Conservation (phyloP, 306 rosid species). For the Trifolium pratense region DNA sequence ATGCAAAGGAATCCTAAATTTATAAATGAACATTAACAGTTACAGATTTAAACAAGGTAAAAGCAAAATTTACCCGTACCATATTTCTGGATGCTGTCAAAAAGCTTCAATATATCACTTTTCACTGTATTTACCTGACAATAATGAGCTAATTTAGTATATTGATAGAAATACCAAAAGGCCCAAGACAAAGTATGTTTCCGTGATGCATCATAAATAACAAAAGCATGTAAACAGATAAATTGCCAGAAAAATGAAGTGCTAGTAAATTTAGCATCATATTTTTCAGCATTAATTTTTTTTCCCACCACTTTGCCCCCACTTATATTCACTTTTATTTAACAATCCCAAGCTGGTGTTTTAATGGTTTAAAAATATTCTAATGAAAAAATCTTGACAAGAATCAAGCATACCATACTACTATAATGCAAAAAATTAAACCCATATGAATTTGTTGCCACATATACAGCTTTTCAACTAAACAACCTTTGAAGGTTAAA, state of each 20-base stretch:
- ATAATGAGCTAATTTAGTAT: conserved; percentile 43
- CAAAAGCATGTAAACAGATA: conserved; percentile 22
- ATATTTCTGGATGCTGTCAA: conserved; percentile 90
- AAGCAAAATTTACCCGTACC: conserved; percentile 59
- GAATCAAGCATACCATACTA: not conserved
- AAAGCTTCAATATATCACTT: conserved; percentile 88
- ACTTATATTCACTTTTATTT: conserved; percentile 23
- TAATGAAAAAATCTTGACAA: conserved; percentile 7
- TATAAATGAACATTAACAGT: not conserved
- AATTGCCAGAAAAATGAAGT: not conserved
- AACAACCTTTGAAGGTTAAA: conserved; percentile 3
- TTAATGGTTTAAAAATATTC: conserved; percentile 14
- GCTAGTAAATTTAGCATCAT: not conserved
- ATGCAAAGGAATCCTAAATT: not conserved
- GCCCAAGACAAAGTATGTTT: not conserved
- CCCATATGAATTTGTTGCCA: conserved; percentile 16
- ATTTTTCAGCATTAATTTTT: conserved; percentile 8
- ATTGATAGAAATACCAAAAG: conserved; percentile 23
- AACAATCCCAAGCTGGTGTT: not conserved
- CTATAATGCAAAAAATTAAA: conserved; percentile 23
- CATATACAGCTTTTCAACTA: conserved; percentile 4
- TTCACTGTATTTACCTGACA: conserved; percentile 77
- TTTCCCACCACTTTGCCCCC: conserved; percentile 18
- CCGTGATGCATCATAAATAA: conserved; percentile 33
- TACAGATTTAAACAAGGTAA: conserved; percentile 19